Evolutionary conservation across 257 asterid species (phyloP), one percentile per base, ranked within the genome.

Genomic region (Handroanthus guayacan): DNA sequence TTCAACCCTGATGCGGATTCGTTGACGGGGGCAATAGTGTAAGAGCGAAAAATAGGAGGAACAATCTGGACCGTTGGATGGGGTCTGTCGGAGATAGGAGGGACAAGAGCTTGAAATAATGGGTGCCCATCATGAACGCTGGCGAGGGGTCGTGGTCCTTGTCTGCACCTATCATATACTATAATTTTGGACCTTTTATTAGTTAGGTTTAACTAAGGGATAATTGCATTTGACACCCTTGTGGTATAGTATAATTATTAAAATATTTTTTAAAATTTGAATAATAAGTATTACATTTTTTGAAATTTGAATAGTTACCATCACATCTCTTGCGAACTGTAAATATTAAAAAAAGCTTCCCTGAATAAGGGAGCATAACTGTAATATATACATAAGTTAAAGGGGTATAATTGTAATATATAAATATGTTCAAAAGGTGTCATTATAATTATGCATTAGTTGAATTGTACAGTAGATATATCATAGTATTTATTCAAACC

Each of bases 31-130:
- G 47, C 43, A 82, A 68, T 69, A 55, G 25, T 12, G 82, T 20
- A 61, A 77, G n/a, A 52, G 47, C 41, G 10, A 5, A n/a, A 12
- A 18, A 37, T 14, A 0, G 18, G 5, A 10, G 72, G 38, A 11
- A n/a, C 38, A 39, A 73, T 77, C 20, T 81, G 78, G 73, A 9
- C 78, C 80, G 82, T 82, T 14, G 80, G 80, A 69, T 67, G 57
- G 45, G 68, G 80, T 8, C 57, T 81, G 82, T 78, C 80, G 85
- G 82, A 82, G 80, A 82, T 74, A 54, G 80, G 44, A n/a, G 69
- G 31, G 75, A 82, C 85, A 82, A 44, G 36, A 41, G 47, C 60
- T 81, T 50, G 5, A 60, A 81, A 6, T 65, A 13, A 61, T 77
- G 76, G 81, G 62, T 14, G 65, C 64, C 72, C 70, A 58, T 47